Conservation (phyloP, 176 grass and related monocot genomes). For the Stipa capillata region DNA sequence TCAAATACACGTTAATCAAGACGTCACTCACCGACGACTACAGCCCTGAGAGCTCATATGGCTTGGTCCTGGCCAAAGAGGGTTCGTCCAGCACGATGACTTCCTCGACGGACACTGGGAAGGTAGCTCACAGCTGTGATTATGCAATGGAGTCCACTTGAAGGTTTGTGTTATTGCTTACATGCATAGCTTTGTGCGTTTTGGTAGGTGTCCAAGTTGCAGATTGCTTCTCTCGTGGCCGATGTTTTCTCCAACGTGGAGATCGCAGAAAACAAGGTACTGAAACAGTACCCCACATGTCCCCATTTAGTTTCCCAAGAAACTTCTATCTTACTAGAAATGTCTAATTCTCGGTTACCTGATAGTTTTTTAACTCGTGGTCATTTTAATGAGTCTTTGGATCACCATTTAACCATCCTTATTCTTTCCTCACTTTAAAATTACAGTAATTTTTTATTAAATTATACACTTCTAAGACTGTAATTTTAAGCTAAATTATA, state of each 20-base stretch:
- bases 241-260: slow-evolving; percentile 76
- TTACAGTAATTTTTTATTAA: too few relatives aligned
- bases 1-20: slow-evolving; percentile 85
- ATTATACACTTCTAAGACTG: too few relatives aligned
- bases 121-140: slow-evolving; percentile 15
- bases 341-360: too few relatives aligned
- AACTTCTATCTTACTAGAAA: too few relatives aligned
- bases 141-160: not conserved
- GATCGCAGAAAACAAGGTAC: slow-evolving; percentile 87
- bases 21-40: slow-evolving; percentile 73
- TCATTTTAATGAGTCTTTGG: too few relatives aligned
- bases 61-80: slow-evolving; percentile 57
- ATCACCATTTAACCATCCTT: too few relatives aligned
- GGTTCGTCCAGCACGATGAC: not conserved
- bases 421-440: too few relatives aligned
- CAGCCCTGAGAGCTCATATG: slow-evolving; percentile 53
- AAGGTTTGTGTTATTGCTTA: not conserved
- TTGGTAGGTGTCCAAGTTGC: slow-evolving; percentile 60
- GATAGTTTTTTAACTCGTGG: too few relatives aligned
- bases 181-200: not conserved
- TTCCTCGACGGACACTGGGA: slow-evolving; percentile 37
- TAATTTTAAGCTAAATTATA: too few relatives aligned
- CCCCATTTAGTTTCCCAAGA: too few relatives aligned
- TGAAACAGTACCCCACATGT: not conserved
- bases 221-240: slow-evolving; percentile 83